These are phyloP conservation scores for Pleurotus cornucopiae DNA, from an alignment of 768 basidiomycete species.

Conservation along the genomic window DNA sequence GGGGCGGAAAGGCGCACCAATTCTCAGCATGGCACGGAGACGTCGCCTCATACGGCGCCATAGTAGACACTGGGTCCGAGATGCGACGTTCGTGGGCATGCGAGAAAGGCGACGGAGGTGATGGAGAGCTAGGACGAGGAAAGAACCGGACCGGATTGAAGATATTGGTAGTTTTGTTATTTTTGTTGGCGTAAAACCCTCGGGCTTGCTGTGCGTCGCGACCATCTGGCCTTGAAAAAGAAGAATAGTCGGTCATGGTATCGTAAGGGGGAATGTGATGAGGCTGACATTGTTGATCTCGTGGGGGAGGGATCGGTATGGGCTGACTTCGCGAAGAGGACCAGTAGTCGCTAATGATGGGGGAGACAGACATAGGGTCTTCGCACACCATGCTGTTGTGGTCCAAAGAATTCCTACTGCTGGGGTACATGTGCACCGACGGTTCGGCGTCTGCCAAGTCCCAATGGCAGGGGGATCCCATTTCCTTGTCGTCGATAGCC, in stretches of 20 bases:
- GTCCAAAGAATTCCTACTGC: constrained; percentile 29
- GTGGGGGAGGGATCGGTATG: constrained; percentile 27
- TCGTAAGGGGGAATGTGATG: constrained; percentile 39
- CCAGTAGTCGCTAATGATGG: constrained; percentile 26
- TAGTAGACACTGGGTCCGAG: constrained; percentile 27
- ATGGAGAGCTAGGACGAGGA: constrained; percentile 46
- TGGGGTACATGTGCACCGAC: constrained; percentile 32
- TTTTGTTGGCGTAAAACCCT: constrained; percentile 11
- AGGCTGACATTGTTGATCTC: constrained; percentile 25
- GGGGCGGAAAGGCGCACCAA: constrained; percentile 18
- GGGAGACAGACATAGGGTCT: constrained; percentile 31
- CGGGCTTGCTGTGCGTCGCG: constrained; percentile 18
- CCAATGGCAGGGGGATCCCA: constrained; percentile 49
- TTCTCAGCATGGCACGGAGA: constrained; percentile 3
- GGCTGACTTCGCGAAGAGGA: constrained; percentile 24
- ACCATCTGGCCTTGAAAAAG: constrained; percentile 31
- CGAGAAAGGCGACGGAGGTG: constrained; percentile 36
- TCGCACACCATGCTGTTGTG: constrained; percentile 25
- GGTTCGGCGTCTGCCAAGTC: constrained; percentile 34
- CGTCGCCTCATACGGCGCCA: constrained; percentile 13
- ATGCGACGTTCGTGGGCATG: constrained; percentile 25
- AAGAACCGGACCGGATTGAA: constrained; percentile 43
- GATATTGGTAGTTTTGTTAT: constrained; percentile 30
- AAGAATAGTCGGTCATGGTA: constrained; percentile 34
- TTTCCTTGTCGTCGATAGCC: constrained; percentile 50